Evolutionary conservation across 1,139 yeast species (phyloP).

Genomic region (Hemisphaericaspora xylanilytica): DNA sequence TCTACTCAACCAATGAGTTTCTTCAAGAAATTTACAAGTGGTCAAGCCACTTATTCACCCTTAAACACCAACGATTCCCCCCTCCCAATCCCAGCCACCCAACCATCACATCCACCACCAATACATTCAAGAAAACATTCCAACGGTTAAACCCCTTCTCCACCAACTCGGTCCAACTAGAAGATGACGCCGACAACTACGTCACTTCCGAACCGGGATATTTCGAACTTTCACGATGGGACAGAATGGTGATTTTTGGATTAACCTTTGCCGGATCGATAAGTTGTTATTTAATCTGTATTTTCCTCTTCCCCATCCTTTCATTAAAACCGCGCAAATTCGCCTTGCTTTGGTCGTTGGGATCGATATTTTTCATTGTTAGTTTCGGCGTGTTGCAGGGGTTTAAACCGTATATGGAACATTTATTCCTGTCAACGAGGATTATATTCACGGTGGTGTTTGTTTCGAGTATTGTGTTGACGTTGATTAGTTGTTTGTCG

Average conservation of each 20-base stretch:
- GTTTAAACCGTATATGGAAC: constrained; percentile 44
- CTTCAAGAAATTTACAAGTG: constrained; percentile 32
- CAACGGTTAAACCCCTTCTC: constrained; percentile 43
- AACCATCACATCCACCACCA: constrained; percentile 12
- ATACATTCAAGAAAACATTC: constrained; percentile 27
- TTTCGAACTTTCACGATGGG: constrained; percentile 56
- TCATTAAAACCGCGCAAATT: constrained; percentile 57
- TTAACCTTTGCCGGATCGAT: constrained; percentile 54
- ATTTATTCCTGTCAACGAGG: constrained; percentile 50
- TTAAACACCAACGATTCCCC: constrained; percentile 35
- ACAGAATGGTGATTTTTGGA: constrained; percentile 54
- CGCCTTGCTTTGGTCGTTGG: constrained; percentile 60
- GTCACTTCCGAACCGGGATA: constrained; percentile 47
- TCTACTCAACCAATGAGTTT: constrained; percentile 44
- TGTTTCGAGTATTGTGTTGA: constrained; percentile 47
- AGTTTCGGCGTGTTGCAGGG: constrained; percentile 63
- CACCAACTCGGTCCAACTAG: constrained; percentile 35
- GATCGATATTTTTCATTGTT: constrained; percentile 54
- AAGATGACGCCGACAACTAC: constrained; percentile 41
- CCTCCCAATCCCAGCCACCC: constrained; percentile 42
- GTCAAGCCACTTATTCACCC: constrained; percentile 26
- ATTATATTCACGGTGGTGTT: constrained; percentile 51
- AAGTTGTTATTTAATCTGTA: constrained; percentile 53
- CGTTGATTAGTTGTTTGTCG: constrained; percentile 46
- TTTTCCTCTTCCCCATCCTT: constrained; percentile 55